Evolutionary conservation across 2,329 filamentous ascomycete species (phyloP), one percentile per base, ranked within the genome.

Genomic region (Cladophialophora immunda): DNA sequence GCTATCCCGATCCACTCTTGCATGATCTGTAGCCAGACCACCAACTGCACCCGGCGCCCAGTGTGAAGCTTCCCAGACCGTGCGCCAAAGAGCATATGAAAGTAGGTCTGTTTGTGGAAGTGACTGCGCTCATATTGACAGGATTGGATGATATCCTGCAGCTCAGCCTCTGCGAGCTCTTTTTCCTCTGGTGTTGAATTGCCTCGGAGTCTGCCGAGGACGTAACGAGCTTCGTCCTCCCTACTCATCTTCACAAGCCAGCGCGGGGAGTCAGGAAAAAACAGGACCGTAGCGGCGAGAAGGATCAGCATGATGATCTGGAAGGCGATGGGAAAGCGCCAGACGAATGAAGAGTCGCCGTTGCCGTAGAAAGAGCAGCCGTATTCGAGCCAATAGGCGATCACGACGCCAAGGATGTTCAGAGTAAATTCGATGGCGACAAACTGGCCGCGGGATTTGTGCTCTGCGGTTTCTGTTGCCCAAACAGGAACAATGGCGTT

Each of bases 1-100:
- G 89, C 88, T 67, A 92, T 91, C 32, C 65, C 65, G 59, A 89
- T 84, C 87, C 89, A 90, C 72, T 90, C 86, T 73, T 91, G 89
- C 74, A 91, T 85, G 53, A 91, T 36, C 77, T 91, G 89, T 8
- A 92, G 81, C 89, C 89, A 92, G 38, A 92, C 83, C 2, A 90
- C 89, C 1, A 92, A 82, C 72, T 91, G 89, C 0, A 91, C 88
- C 5, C 90, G 86, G 1, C 90, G 83, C 0, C 85, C 90, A 0
- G 86, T 89, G 69, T 92, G 89, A 8, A 92, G 76, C 59, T 90
- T 87, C 1, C 83, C 89, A 0, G 87, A 89, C 2, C 87, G 87
- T 62, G 86, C 84, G 2, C 88, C 89, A 60, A 90, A 88, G 1
- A 92, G 78, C 89, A 92, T 92, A 56, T 86, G 80, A 2, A 85